phyloP scores from a whole-genome alignment of 2,329 filamentous ascomycete genomes.

The Myriosclerotinia duriaeana region DNA sequence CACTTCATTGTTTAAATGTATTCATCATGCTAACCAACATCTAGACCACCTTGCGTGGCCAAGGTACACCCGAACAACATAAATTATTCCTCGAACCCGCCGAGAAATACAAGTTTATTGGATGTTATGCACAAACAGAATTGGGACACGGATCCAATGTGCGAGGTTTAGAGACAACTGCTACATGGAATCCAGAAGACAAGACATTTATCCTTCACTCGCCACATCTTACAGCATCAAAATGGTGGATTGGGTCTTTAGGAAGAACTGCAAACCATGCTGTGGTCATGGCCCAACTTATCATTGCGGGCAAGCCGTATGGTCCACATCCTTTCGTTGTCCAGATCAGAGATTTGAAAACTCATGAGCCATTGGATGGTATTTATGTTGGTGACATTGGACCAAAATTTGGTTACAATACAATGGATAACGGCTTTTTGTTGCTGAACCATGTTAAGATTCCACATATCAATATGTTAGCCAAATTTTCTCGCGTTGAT shows the following conservation, averaged over 20 bases:
- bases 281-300: constrained; percentile 75
- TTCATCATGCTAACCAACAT: constrained; percentile 15
- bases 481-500: constrained; percentile 68
- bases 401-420: constrained; percentile 77
- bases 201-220: constrained; percentile 76
- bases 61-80: constrained; percentile 71
- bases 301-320: constrained; percentile 64
- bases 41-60: constrained; percentile 66
- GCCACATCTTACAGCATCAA: constrained; percentile 70
- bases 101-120: constrained; percentile 68
- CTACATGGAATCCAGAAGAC: constrained; percentile 68
- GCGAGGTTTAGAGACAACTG: constrained; percentile 50
- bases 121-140: constrained; percentile 80
- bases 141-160: constrained; percentile 78
- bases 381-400: constrained; percentile 78
- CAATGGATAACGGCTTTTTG: constrained; percentile 80
- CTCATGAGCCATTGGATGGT: constrained; percentile 66
- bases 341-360: constrained; percentile 68
- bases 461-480: constrained; percentile 72
- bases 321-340: constrained; percentile 79
- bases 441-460: constrained; percentile 75
- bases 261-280: constrained; percentile 75
- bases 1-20: neutral
- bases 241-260: constrained; percentile 83
- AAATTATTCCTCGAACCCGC: constrained; percentile 70